A percentile compares a stretch with the other conserved stretches of the same genome.
Evolutionary conservation across 164 flowering plant species (phyloP).

Genomic region (Buxus sempervirens): DNA sequence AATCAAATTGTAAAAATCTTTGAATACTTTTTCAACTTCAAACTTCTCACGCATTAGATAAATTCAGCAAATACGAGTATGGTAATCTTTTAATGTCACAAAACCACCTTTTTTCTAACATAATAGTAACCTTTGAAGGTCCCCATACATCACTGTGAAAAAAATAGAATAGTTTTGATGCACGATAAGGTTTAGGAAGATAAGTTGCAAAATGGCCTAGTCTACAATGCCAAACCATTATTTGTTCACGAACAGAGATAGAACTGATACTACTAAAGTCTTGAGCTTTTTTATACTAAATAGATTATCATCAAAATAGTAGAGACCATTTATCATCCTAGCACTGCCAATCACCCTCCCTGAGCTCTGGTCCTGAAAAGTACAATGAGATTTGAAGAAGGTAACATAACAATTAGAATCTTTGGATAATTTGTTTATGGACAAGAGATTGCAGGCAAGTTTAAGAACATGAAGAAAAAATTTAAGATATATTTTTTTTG

Average conservation of each 20-base stretch:
- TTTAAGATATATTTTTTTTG: not conserved
- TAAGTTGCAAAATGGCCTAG: constrained; percentile 4
- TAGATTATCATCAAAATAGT: constrained; percentile 3
- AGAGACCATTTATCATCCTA: constrained; percentile 7
- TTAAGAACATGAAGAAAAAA: constrained; percentile 8
- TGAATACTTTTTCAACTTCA: too few relatives aligned
- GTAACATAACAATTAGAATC: too few relatives aligned
- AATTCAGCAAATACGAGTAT: not conserved
- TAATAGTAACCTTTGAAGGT: not conserved
- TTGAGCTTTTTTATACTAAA: constrained; percentile 5
- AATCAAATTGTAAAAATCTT: too few relatives aligned
- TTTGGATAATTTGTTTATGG: too few relatives aligned
- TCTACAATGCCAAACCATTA: constrained; percentile 21
- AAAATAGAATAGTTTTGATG: too few relatives aligned
- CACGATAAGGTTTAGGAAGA: too few relatives aligned
- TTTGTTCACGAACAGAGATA: constrained; percentile 1
- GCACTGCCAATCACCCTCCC: constrained; percentile 27
- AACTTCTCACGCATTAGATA: not conserved
- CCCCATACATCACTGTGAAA: too few relatives aligned
- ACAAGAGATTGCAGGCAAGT: constrained; percentile 3
- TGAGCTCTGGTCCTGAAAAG: constrained; percentile 11
- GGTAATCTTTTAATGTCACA: not conserved
- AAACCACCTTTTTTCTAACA: too few relatives aligned
- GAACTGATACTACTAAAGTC: constrained; percentile 1
- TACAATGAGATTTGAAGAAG: constrained; percentile 4